A percentile compares a stretch with the other conserved stretches of the same genome.
phyloP scores from a whole-genome alignment of 192 early-diverging fungal genomes.

The Rhizophagus sp. region DNA sequence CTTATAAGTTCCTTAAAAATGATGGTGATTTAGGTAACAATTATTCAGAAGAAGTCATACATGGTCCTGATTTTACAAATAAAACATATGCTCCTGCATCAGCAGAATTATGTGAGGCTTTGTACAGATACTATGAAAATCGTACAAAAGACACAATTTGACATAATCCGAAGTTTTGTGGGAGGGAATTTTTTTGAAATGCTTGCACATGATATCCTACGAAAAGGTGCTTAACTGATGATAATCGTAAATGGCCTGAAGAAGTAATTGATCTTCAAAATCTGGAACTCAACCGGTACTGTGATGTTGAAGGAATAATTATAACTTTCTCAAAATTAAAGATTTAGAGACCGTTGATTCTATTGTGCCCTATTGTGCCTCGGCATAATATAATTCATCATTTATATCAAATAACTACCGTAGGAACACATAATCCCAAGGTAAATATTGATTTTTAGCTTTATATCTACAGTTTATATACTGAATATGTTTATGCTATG shows the following conservation, averaged over 20 bases:
- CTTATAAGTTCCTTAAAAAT: neutral
- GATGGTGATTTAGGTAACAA: slow-evolving; percentile 2
- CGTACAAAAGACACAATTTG: slow-evolving; percentile 7
- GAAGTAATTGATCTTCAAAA: neutral
- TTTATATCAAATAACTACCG: slow-evolving; percentile 13
- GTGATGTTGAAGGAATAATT: slow-evolving; percentile 4
- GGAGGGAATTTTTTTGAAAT: neutral
- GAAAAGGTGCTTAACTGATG: neutral
- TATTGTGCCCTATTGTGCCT: slow-evolving; percentile 3
- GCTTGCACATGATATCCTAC: slow-evolving; percentile 4
- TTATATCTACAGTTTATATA: neutral
- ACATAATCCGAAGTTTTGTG: neutral
- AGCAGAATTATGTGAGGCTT: neutral
- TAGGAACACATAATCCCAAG: neutral
- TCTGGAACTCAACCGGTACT: neutral
- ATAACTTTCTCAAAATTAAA: neutral
- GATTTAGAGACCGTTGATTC: neutral
- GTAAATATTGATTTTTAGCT: neutral
- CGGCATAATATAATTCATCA: neutral
- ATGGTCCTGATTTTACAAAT: slow-evolving; percentile 16
- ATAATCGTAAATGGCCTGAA: neutral
- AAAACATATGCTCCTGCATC: slow-evolving; percentile 8
- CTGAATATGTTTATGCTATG: neutral
- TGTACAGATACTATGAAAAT: neutral
- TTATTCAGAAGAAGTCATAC: slow-evolving; percentile 22